These are phyloP conservation scores for Russula foetens DNA, from an alignment of 768 basidiomycete genomes.

Conservation along the genomic window DNA sequence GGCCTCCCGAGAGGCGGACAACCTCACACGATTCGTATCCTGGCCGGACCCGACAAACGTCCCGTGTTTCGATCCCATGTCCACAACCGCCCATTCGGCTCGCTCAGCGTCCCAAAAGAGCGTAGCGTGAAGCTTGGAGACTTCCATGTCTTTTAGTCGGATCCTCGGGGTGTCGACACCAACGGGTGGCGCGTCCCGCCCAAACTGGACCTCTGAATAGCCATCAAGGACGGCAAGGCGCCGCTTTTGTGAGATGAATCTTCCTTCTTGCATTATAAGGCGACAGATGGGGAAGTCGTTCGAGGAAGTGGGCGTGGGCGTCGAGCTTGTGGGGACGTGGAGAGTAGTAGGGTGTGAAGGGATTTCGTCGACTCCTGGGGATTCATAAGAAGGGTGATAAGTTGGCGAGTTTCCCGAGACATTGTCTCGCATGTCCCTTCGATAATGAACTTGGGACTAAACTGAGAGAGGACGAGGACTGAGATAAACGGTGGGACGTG, in stretches of 20 bases:
- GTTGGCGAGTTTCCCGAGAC: background rate
- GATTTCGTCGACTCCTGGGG: conserved; percentile 38
- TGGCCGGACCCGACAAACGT: conserved; percentile 45
- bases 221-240: conserved; percentile 56
- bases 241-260: conserved; percentile 42
- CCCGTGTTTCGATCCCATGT: conserved; percentile 83
- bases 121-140: conserved; percentile 75
- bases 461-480: background rate
- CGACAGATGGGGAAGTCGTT: conserved; percentile 27
- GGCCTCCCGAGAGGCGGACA: conserved; percentile 58
- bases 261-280: conserved; percentile 30
- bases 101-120: conserved; percentile 58
- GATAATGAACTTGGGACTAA: background rate
- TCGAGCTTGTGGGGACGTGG: conserved; percentile 1
- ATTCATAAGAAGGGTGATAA: conserved; percentile 52
- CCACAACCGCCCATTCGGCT: conserved; percentile 64
- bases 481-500: background rate
- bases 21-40: conserved; percentile 15
- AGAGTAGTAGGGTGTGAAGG: background rate
- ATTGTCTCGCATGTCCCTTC: conserved; percentile 22
- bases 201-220: conserved; percentile 61
- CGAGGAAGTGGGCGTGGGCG: background rate
- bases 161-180: conserved; percentile 52
- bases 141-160: conserved; percentile 76
- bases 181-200: conserved; percentile 51